A percentile compares a stretch with the other conserved stretches of the same genome.
Conservation (phyloP, 495 filamentous ascomycete species). For the Aspergillus conjunctus region DNA sequence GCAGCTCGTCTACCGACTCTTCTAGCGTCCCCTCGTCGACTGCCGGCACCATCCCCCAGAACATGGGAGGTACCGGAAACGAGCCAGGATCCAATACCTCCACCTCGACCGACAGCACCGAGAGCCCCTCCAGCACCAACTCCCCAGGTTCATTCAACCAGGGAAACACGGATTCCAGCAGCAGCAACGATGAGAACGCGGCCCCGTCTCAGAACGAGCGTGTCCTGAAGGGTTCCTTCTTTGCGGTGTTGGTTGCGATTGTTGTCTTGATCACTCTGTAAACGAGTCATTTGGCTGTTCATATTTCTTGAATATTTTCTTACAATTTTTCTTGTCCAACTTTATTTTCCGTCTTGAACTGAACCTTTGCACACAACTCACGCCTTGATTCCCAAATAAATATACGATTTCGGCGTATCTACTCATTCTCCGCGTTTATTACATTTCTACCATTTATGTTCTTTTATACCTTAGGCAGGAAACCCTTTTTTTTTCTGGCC, state of each 20-base stretch:
- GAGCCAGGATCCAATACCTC: slow-evolving; percentile 24
- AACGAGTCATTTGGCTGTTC: slow-evolving; percentile 28
- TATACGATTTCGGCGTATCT: slow-evolving; percentile 14
- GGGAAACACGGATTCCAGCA: slow-evolving; percentile 18
- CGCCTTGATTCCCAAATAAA: not conserved
- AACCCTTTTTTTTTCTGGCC: too few species aligned
- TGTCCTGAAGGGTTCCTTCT: slow-evolving; percentile 54
- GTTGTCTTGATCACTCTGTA: slow-evolving; percentile 58
- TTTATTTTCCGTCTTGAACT: not conserved
- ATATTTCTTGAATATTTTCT: slow-evolving; percentile 27
- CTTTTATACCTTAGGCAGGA: slow-evolving; percentile 24
- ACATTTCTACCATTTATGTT: slow-evolving; percentile 16
- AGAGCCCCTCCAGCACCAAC: slow-evolving; percentile 10
- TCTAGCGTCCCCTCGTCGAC: slow-evolving; percentile 24
- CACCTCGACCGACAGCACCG: slow-evolving; percentile 13
- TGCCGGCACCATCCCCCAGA: slow-evolving; percentile 37
- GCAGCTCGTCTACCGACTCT: slow-evolving; percentile 22
- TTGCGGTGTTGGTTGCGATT: slow-evolving; percentile 58
- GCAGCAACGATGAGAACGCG: slow-evolving; percentile 26
- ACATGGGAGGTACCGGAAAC: slow-evolving; percentile 36
- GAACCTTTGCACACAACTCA: not conserved
- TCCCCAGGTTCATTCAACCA: slow-evolving; percentile 25
- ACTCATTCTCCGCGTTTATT: too few species aligned
- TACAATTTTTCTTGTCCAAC: slow-evolving; percentile 20
- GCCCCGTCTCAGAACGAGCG: slow-evolving; percentile 45